These are phyloP conservation scores for Calocybe cyanea DNA, from an alignment of 768 basidiomycete species.

Conservation along the genomic window DNA sequence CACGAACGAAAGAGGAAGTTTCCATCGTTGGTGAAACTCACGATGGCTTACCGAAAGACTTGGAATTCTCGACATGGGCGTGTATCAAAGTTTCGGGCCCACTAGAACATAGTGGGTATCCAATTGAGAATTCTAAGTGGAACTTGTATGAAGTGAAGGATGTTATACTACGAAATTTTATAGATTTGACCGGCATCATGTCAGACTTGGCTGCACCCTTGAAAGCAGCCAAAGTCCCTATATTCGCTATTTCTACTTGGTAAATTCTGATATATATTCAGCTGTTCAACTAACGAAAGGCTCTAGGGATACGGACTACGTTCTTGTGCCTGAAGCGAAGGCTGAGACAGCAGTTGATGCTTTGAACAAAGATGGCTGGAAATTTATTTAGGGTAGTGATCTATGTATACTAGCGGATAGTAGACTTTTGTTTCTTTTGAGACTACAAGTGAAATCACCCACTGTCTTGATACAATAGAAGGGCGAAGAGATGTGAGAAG, in stretches of 20 bases:
- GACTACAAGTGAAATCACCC: neutral
- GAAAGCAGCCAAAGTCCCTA: slow-evolving; percentile 44
- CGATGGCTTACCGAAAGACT: slow-evolving; percentile 30
- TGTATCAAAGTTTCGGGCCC: slow-evolving; percentile 63
- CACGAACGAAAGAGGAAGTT: slow-evolving; percentile 56
- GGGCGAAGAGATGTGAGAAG: neutral
- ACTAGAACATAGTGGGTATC: slow-evolving; percentile 57
- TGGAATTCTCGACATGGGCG: slow-evolving; percentile 44
- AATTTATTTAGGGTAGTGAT: slow-evolving; percentile 26
- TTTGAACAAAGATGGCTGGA: slow-evolving; percentile 52
- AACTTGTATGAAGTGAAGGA: neutral
- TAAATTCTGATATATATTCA: slow-evolving; percentile 20
- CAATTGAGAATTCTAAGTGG: neutral
- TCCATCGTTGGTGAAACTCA: slow-evolving; percentile 51
- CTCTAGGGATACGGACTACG: slow-evolving; percentile 63
- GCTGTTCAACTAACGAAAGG: slow-evolving; percentile 1
- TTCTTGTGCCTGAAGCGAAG: slow-evolving; percentile 48
- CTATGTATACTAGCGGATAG: neutral
- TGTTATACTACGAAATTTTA: neutral
- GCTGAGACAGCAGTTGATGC: slow-evolving; percentile 36
- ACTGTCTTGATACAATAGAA: neutral
- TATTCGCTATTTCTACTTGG: slow-evolving; percentile 67
- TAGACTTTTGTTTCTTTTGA: neutral
- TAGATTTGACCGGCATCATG: slow-evolving; percentile 56
- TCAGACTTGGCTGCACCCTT: slow-evolving; percentile 51